Conservation (phyloP, 805 yeast genomes). For the Metschnikowia arizonensis region DNA sequence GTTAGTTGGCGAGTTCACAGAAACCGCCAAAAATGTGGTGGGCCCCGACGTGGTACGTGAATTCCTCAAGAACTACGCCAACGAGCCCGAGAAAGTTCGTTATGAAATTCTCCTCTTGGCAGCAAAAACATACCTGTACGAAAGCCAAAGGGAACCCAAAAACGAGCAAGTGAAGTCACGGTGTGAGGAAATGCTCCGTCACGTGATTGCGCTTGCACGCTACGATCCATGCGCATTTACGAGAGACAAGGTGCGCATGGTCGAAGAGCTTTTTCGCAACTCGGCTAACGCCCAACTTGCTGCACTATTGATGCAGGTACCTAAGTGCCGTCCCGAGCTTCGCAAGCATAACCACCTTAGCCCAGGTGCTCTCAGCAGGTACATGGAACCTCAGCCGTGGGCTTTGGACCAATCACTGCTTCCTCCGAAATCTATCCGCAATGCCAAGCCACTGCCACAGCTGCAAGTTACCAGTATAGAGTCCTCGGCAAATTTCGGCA, state of each 20-base stretch:
- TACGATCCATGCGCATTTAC: slow-evolving; percentile 74
- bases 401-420: slow-evolving; percentile 24
- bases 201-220: slow-evolving; percentile 59
- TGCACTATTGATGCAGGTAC: slow-evolving; percentile 66
- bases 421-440: slow-evolving; percentile 32
- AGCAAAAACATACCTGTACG: slow-evolving; percentile 53
- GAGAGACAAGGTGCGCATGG: slow-evolving; percentile 79
- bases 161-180: slow-evolving; percentile 8
- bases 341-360: not conserved
- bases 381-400: slow-evolving; percentile 44
- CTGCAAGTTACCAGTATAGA: slow-evolving; percentile 18
- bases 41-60: slow-evolving; percentile 75
- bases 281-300: slow-evolving; percentile 53
- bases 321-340: slow-evolving; percentile 57
- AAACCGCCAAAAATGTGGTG: slow-evolving; percentile 32
- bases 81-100: slow-evolving; percentile 56
- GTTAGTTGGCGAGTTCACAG: slow-evolving; percentile 81
- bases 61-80: slow-evolving; percentile 49
- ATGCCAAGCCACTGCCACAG: slow-evolving; percentile 14
- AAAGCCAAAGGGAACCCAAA: slow-evolving; percentile 11
- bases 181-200: slow-evolving; percentile 52
- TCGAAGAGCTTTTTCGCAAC: slow-evolving; percentile 53
- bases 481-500: not conserved
- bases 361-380: slow-evolving; percentile 11
- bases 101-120: slow-evolving; percentile 69